phyloP scores from a whole-genome alignment of 148 eudicot genomes.

The Chenopodium formosanum region DNA sequence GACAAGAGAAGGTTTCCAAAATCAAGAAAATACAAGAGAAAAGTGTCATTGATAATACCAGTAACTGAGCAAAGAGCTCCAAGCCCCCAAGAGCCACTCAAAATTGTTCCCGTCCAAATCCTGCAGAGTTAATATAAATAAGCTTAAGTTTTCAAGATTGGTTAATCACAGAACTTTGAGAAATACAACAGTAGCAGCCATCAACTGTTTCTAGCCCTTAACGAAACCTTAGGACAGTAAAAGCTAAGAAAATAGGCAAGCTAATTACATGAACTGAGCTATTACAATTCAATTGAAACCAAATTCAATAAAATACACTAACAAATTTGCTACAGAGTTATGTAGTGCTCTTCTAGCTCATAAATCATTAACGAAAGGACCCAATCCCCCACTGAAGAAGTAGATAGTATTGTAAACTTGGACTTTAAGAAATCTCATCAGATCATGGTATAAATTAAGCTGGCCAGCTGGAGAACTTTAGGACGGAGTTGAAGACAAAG shows the following conservation, averaged over 20 bases:
- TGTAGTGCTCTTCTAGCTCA: background rate
- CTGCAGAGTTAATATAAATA: background rate
- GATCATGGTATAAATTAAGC: conserved; percentile 32
- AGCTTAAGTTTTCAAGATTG: background rate
- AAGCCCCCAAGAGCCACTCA: conserved; percentile 12
- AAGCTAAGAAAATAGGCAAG: background rate
- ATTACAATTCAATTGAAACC: background rate
- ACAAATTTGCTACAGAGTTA: background rate
- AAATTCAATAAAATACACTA: background rate
- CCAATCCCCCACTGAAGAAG: background rate
- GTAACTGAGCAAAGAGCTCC: background rate
- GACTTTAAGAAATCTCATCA: background rate
- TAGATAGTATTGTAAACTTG: background rate
- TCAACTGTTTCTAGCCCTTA: background rate
- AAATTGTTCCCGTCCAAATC: background rate
- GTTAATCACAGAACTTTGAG: background rate
- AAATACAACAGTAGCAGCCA: background rate
- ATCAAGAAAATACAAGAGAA: background rate
- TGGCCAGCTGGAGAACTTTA: conserved; percentile 26
- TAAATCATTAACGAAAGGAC: background rate
- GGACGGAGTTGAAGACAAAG: conserved; percentile 21
- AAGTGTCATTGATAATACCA: conserved; percentile 6
- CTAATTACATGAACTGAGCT: background rate
- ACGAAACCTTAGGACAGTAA: background rate
- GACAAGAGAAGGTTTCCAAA: background rate